Percentiles rank a stretch among this genome's conserved stretches.
These are phyloP conservation scores for Huntiella moniliformis DNA, from an alignment of 2,329 filamentous ascomycete genomes.

Conservation along the genomic window DNA sequence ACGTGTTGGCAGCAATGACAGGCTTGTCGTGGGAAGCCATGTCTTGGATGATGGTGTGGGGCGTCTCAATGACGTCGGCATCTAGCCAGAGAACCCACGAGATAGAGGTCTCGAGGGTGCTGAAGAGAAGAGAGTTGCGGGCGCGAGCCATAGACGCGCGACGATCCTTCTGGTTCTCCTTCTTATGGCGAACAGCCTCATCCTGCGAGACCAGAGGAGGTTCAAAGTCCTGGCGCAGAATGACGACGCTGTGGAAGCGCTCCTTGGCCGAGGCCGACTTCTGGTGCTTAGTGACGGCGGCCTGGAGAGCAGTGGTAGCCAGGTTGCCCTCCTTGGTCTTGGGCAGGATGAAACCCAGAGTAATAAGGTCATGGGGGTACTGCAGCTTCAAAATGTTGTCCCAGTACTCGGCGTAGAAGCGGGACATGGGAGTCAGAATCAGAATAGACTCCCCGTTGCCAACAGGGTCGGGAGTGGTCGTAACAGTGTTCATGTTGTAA, in stretches of 20 bases:
- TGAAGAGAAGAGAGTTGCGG: constrained; percentile 86
- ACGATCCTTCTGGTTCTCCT: constrained; percentile 71
- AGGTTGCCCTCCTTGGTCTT: constrained; percentile 83
- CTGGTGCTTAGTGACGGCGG: constrained; percentile 70
- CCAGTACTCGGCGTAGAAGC: constrained; percentile 93
- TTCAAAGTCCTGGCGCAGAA: constrained; percentile 88
- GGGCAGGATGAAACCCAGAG: constrained; percentile 86
- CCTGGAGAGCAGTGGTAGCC: constrained; percentile 66
- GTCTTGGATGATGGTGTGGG: constrained; percentile 71
- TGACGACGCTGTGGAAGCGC: constrained; percentile 83
- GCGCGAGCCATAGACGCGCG: constrained; percentile 84
- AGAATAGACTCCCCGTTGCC: constrained; percentile 71
- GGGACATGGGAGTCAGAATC: constrained; percentile 78
- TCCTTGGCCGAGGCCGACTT: constrained; percentile 53
- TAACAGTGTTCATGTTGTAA: constrained; percentile 92
- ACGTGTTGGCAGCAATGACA: constrained; percentile 92
- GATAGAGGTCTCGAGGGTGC: constrained; percentile 73
- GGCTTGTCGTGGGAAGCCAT: constrained; percentile 72
- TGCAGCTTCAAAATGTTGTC: constrained; percentile 67
- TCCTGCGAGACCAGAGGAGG: constrained; percentile 61
- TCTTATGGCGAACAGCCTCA: constrained; percentile 78
- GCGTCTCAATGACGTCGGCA: constrained; percentile 77
- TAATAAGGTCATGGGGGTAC: constrained; percentile 90
- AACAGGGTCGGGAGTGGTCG: constrained; percentile 56
- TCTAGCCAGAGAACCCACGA: constrained; percentile 98